These are phyloP conservation scores for Collariella sp. DNA, from an alignment of 495 filamentous ascomycete genomes.

Conservation along the genomic window DNA sequence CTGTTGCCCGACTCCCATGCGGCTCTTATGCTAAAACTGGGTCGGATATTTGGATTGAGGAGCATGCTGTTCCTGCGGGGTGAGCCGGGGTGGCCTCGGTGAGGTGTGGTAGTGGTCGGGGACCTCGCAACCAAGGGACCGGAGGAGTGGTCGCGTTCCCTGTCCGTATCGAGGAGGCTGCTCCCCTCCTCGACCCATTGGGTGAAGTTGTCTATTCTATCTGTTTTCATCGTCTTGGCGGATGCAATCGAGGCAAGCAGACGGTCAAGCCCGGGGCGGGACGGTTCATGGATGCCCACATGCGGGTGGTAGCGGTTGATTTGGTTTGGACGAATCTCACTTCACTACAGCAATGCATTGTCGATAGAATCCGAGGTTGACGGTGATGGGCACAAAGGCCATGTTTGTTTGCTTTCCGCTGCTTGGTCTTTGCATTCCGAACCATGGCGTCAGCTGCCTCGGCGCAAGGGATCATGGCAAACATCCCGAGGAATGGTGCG, in stretches of 20 bases:
- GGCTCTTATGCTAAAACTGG: not conserved
- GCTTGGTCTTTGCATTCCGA: slow-evolving; percentile 1
- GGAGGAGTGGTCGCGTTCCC: not conserved
- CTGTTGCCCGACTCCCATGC: not conserved
- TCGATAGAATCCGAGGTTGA: not conserved
- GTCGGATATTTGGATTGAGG: not conserved
- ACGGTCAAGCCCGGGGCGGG: not conserved
- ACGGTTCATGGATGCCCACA: not conserved
- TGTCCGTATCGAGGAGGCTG: not conserved
- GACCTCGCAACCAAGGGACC: not conserved
- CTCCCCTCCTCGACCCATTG: not conserved
- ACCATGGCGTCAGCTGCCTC: not conserved
- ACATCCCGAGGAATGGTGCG: slow-evolving; percentile 1
- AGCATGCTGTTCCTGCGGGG: slow-evolving; percentile 8
- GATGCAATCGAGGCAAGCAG: not conserved
- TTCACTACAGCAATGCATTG: not conserved
- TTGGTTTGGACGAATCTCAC: not conserved
- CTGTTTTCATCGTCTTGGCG: not conserved
- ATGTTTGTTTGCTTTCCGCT: not conserved
- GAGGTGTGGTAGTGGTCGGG: not conserved
- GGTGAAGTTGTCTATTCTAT: not conserved
- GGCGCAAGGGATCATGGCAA: slow-evolving; percentile 10
- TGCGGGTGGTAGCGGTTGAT: not conserved
- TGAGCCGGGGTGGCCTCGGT: not conserved
- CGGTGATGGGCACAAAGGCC: not conserved